phyloP scores from a whole-genome alignment of 169 alveolate species.

The Eimeria maxima region DNA sequence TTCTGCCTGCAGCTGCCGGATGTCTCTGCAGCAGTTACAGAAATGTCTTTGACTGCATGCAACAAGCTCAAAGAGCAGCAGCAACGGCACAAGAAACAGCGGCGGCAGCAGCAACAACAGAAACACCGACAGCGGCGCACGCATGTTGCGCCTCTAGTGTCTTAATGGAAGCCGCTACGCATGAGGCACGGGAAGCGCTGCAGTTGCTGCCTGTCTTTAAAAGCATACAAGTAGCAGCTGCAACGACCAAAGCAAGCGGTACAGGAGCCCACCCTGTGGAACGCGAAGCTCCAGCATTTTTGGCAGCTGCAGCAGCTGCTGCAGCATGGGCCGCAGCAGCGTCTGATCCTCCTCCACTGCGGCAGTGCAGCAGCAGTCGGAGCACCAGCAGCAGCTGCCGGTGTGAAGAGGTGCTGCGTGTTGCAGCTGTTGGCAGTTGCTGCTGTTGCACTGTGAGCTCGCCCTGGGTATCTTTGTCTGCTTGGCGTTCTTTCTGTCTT shows the following conservation, averaged over 20 bases:
- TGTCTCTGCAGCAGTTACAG: constrained; percentile 10
- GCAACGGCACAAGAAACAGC: too few species aligned
- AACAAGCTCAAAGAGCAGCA: too few species aligned
- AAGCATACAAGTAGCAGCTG: neutral
- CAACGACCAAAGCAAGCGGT: neutral
- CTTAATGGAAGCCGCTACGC: neutral
- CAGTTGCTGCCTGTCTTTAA: neutral
- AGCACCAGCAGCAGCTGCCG: neutral
- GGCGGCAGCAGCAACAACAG: neutral
- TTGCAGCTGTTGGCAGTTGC: constrained; percentile 15
- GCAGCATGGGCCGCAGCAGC: too few species aligned
- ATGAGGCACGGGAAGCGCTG: constrained; percentile 12
- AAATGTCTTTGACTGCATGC: neutral
- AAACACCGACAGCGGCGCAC: neutral
- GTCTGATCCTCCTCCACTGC: too few species aligned
- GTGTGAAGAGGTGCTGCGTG: neutral
- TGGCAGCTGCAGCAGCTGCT: neutral
- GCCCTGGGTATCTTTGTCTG: constrained; percentile 24
- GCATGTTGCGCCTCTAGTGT: neutral
- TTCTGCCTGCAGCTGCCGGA: constrained; percentile 37
- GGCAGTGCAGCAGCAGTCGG: too few species aligned
- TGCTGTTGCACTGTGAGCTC: constrained; percentile 21
- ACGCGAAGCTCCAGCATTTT: neutral
- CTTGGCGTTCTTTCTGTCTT: neutral
- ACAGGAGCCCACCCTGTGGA: neutral